phyloP scores from a whole-genome alignment of 345 rosid genomes.

The Excoecaria cochinchinensis region DNA sequence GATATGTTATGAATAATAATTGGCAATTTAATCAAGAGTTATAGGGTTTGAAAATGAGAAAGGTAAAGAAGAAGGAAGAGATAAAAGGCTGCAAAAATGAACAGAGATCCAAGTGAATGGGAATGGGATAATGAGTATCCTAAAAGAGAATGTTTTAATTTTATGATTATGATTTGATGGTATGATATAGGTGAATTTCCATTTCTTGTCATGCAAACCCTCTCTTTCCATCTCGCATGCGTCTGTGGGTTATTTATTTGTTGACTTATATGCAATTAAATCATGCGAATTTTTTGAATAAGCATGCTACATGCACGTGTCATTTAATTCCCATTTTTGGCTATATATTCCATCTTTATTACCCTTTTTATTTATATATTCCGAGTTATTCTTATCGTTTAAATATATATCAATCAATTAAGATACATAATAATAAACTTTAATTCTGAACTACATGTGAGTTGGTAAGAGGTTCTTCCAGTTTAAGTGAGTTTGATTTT shows the following conservation, averaged over 20 bases:
- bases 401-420: too few relatives aligned
- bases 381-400: too few relatives aligned
- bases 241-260: conserved; percentile 11
- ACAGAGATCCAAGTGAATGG: not conserved
- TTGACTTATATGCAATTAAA: conserved; percentile 9
- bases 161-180: not conserved
- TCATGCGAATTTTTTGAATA: conserved; percentile 14
- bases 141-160: not conserved
- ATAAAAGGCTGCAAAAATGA: not conserved
- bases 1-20: too few relatives aligned
- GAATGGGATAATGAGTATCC: not conserved
- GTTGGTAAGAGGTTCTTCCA: too few relatives aligned
- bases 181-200: not conserved
- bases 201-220: too few relatives aligned
- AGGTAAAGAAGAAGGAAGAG: conserved; percentile 6
- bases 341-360: not conserved
- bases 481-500: too few relatives aligned
- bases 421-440: too few relatives aligned
- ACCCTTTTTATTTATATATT: not conserved
- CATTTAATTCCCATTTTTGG: conserved; percentile 5
- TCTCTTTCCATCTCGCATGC: conserved; percentile 5
- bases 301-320: conserved; percentile 25
- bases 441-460: too few relatives aligned
- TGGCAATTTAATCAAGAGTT: too few relatives aligned
- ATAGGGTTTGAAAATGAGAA: not conserved